A percentile compares a stretch with the other conserved stretches of the same genome.
Evolutionary conservation across 768 basidiomycete species (phyloP).

Genomic region (Hypsizygus marmoreus): DNA sequence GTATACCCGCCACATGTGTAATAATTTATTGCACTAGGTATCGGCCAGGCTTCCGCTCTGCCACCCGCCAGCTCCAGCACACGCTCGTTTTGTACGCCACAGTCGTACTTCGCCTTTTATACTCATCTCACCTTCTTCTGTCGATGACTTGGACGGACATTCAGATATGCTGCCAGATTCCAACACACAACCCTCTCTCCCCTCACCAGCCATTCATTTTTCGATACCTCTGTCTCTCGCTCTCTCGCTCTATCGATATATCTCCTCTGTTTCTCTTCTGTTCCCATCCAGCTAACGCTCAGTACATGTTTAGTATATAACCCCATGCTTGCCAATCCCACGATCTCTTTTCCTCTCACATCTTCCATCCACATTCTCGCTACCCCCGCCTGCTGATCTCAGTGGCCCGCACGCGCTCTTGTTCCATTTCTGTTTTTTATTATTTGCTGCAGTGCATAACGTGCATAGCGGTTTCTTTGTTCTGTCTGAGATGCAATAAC

Average conservation of each 20-base stretch:
- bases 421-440: slow-evolving; percentile 8
- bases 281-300: slow-evolving; percentile 23
- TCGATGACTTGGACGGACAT: slow-evolving; percentile 35
- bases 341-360: no score
- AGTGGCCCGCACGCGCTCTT: not conserved
- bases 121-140: slow-evolving; percentile 24
- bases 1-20: slow-evolving; percentile 25
- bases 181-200: slow-evolving; percentile 20
- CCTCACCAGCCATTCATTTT: slow-evolving; percentile 20
- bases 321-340: slow-evolving; percentile 14
- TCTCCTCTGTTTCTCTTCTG: slow-evolving; percentile 11
- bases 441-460: slow-evolving; percentile 5
- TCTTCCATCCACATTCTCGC: no score
- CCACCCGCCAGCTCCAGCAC: slow-evolving; percentile 9
- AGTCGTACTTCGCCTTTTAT: slow-evolving; percentile 22
- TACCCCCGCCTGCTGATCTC: not conserved
- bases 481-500: slow-evolving; percentile 6
- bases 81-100: slow-evolving; percentile 18
- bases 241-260: slow-evolving; percentile 6
- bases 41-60: slow-evolving; percentile 17
- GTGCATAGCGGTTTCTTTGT: no score
- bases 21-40: slow-evolving; percentile 18
- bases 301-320: slow-evolving; percentile 22
- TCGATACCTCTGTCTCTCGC: slow-evolving; percentile 3
- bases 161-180: slow-evolving; percentile 25